Percentiles rank a stretch among this genome's conserved stretches.
These are phyloP conservation scores for Leccinum rimulosum DNA, from an alignment of 768 basidiomycete species.

Conservation along the genomic window DNA sequence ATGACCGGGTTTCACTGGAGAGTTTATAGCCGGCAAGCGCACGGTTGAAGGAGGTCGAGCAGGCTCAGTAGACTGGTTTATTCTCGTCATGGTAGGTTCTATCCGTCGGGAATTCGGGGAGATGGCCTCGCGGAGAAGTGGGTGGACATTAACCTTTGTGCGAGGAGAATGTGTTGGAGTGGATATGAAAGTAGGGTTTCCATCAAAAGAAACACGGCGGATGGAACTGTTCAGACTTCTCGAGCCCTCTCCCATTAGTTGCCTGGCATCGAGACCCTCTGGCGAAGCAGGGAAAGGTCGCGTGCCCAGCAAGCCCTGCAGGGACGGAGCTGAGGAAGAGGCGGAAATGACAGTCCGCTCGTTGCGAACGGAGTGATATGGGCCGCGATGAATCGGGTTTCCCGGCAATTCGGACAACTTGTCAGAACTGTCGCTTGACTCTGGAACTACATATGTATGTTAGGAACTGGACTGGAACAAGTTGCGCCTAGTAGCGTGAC, in stretches of 20 bases:
- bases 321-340: slow-evolving; percentile 42
- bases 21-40: slow-evolving; percentile 2
- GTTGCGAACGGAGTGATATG: slow-evolving; percentile 33
- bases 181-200: slow-evolving; percentile 35
- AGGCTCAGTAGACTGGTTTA: slow-evolving; percentile 10
- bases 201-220: slow-evolving; percentile 54
- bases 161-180: slow-evolving; percentile 30
- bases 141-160: slow-evolving; percentile 34
- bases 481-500: not conserved
- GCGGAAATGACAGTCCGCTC: slow-evolving; percentile 38
- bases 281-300: slow-evolving; percentile 20
- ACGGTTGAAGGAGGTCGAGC: slow-evolving; percentile 6
- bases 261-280: slow-evolving; percentile 12
- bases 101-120: slow-evolving; percentile 7
- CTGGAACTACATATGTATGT: slow-evolving; percentile 5
- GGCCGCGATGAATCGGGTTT: slow-evolving; percentile 33
- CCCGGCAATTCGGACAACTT: slow-evolving; percentile 41
- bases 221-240: slow-evolving; percentile 43
- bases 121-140: slow-evolving; percentile 19
- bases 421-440: slow-evolving; percentile 32
- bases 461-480: not conserved
- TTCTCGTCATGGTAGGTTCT: slow-evolving; percentile 8
- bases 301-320: slow-evolving; percentile 26
- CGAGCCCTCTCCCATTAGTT: slow-evolving; percentile 37
- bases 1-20: slow-evolving; percentile 21